These are phyloP conservation scores for Luffa acutangula DNA, from an alignment of 306 rosid species.

Conservation along the genomic window DNA sequence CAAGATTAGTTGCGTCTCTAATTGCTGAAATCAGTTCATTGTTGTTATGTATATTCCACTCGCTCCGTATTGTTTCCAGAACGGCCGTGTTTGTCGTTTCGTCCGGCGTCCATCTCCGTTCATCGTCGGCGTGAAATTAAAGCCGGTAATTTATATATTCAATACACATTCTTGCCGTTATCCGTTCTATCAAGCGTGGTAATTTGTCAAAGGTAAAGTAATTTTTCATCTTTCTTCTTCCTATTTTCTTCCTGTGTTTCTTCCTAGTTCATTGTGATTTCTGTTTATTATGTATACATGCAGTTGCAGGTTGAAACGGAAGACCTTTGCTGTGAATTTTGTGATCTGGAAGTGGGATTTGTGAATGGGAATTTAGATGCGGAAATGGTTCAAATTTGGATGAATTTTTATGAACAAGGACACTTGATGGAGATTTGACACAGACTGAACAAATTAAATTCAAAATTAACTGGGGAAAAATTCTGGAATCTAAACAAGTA, in stretches of 20 bases:
- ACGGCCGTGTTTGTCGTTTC: neutral
- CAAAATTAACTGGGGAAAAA: neutral
- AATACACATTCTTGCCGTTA: neutral
- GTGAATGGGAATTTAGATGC: neutral
- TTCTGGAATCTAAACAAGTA: neutral
- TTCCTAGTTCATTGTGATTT: neutral
- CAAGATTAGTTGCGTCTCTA: neutral
- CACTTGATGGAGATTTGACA: neutral
- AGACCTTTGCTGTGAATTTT: neutral
- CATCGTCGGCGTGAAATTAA: neutral
- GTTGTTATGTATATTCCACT: neutral
- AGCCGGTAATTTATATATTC: neutral
- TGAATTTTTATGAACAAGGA: neutral
- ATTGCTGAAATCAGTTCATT: conserved; percentile 1
- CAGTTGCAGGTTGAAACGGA: neutral
- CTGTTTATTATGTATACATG: neutral
- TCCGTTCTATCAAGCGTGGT: neutral
- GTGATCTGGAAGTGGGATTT: neutral
- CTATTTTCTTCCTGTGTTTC: neutral
- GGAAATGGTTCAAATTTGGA: neutral
- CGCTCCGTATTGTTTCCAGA: neutral
- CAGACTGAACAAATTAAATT: neutral
- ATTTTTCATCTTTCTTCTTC: neutral
- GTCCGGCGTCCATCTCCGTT: neutral
- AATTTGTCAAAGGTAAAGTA: neutral